A percentile compares a stretch with the other conserved stretches of the same genome.
phyloP scores from a whole-genome alignment of 1,284 basidiomycete genomes.

The Cutaneotrichosporon sp. region DNA sequence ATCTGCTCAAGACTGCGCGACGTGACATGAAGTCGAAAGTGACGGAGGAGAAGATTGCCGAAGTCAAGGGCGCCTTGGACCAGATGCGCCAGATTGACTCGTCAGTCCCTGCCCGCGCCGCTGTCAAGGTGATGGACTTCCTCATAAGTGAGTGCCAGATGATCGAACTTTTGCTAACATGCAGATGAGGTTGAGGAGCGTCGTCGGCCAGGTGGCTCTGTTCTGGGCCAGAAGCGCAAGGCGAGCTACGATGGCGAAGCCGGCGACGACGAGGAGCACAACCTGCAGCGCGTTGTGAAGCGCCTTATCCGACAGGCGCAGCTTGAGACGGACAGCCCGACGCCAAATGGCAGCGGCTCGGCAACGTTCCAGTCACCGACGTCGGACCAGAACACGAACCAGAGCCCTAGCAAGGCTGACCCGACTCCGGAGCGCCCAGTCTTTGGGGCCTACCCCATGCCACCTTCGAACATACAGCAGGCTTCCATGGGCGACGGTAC shows the following conservation, averaged over 20 bases:
- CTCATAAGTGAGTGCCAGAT: slow-evolving; percentile 39
- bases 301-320: slow-evolving; percentile 46
- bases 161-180: background rate
- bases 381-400: background rate
- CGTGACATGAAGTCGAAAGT: slow-evolving; percentile 40
- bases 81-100: slow-evolving; percentile 45
- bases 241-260: slow-evolving; percentile 11
- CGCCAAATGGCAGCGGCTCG: background rate
- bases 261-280: slow-evolving; percentile 37
- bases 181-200: slow-evolving; percentile 43
- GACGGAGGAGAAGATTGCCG: slow-evolving; percentile 41
- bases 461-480: background rate
- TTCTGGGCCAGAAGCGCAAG: slow-evolving; percentile 42
- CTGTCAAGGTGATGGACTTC: slow-evolving; percentile 48
- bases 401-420: slow-evolving; percentile 6
- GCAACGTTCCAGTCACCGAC: slow-evolving; percentile 14
- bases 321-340: slow-evolving; percentile 39
- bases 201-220: slow-evolving; percentile 28
- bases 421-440: slow-evolving; percentile 36
- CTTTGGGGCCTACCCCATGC: slow-evolving; percentile 45
- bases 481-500: background rate
- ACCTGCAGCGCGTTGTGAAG: slow-evolving; percentile 47
- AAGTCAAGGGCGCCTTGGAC: slow-evolving; percentile 42
- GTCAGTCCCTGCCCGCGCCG: slow-evolving; percentile 45
- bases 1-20: slow-evolving; percentile 42